phyloP scores from a whole-genome alignment of 2,329 filamentous ascomycete species.

The Claviceps sorghi region DNA sequence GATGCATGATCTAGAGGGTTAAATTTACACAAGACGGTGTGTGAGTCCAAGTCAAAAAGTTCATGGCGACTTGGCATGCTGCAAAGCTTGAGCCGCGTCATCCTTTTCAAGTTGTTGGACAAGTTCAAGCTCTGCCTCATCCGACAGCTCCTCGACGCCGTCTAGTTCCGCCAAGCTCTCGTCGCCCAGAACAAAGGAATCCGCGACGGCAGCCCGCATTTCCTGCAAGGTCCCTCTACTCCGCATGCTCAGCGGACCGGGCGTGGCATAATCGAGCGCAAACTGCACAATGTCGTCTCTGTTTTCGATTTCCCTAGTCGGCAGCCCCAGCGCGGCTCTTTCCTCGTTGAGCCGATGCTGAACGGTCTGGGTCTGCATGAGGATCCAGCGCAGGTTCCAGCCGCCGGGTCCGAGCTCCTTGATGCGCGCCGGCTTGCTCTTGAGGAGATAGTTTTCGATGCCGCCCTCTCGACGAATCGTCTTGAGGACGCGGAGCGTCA shows the following conservation, averaged over 20 bases:
- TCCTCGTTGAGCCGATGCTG: slow-evolving; percentile 52
- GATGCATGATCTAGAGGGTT: background rate
- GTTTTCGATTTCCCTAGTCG: slow-evolving; percentile 21
- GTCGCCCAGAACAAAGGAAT: slow-evolving; percentile 33
- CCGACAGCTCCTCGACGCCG: slow-evolving; percentile 24
- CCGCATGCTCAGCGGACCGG: slow-evolving; percentile 21
- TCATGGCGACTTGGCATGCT: background rate
- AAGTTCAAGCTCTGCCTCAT: slow-evolving; percentile 22
- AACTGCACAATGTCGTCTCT: slow-evolving; percentile 25
- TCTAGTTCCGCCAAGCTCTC: slow-evolving; percentile 24
- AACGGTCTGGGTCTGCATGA: slow-evolving; percentile 63
- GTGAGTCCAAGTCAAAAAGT: background rate
- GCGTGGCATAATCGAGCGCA: slow-evolving; percentile 27
- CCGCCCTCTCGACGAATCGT: slow-evolving; percentile 76
- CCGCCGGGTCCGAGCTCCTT: slow-evolving; percentile 79
- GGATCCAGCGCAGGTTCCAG: slow-evolving; percentile 77
- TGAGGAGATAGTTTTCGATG: slow-evolving; percentile 80
- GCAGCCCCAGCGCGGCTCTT: slow-evolving; percentile 49
- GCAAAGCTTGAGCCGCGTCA: slow-evolving; percentile 7
- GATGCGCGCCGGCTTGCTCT: slow-evolving; percentile 60
- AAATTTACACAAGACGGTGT: background rate
- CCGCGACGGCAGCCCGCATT: slow-evolving; percentile 25
- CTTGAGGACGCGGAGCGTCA: slow-evolving; percentile 55
- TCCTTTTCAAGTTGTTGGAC: slow-evolving; percentile 18
- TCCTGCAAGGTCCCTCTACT: slow-evolving; percentile 24